These are phyloP conservation scores for Saksenaea oblongispora DNA, from an alignment of 371 early-diverging fungal genomes.

Conservation along the genomic window DNA sequence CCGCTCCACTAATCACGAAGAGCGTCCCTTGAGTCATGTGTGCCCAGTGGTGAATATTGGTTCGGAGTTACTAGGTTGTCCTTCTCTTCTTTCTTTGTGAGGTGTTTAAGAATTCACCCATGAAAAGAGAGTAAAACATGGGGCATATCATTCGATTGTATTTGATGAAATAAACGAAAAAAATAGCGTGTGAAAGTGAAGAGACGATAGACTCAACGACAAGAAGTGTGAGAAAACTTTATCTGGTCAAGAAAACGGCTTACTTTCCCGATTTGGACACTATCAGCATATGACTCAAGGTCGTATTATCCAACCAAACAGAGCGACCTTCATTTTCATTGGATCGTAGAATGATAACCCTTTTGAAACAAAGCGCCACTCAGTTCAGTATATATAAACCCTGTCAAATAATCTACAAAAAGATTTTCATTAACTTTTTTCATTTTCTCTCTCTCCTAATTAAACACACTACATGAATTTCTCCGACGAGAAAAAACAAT, in stretches of 20 bases:
- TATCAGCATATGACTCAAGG: conserved; percentile 4
- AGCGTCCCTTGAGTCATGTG: not conserved
- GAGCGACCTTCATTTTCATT: conserved; percentile 1
- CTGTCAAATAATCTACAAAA: not conserved
- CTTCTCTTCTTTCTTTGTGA: no score
- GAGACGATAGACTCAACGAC: not conserved
- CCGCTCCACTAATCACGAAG: conserved; percentile 1
- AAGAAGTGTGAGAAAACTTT: conserved; percentile 4
- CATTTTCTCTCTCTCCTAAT: not conserved
- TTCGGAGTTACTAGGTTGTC: not conserved
- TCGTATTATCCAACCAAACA: conserved; percentile 4
- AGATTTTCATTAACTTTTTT: not conserved
- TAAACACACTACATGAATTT: not conserved
- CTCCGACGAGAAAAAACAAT: not conserved
- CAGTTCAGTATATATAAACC: not conserved
- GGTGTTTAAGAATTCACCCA: no score
- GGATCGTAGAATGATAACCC: not conserved
- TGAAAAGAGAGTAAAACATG: no score
- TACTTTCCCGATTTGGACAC: not conserved
- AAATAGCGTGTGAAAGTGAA: not conserved
- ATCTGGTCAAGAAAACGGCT: not conserved
- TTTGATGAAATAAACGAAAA: not conserved
- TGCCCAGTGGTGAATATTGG: not conserved
- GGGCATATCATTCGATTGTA: no score
- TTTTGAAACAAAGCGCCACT: not conserved